phyloP scores from a whole-genome alignment of 2,329 filamentous ascomycete genomes.

The Bertia moriformis region DNA sequence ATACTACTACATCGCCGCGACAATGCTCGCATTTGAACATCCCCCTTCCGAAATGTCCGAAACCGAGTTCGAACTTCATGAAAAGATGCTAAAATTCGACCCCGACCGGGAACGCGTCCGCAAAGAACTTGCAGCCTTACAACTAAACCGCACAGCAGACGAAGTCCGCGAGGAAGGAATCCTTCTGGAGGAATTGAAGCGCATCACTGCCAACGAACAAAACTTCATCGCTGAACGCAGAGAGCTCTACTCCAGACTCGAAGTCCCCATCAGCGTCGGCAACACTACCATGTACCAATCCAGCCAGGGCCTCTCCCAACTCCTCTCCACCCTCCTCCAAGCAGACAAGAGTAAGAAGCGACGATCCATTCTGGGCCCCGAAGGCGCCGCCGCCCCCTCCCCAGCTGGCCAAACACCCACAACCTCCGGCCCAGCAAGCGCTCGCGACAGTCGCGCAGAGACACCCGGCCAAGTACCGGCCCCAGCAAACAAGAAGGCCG shows the following conservation, averaged over 20 bases:
- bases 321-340: constrained; percentile 39
- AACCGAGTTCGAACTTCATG: constrained; percentile 43
- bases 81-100: constrained; percentile 49
- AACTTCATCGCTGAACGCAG: constrained; percentile 46
- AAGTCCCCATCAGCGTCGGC: constrained; percentile 36
- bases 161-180: constrained; percentile 55
- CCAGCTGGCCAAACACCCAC: constrained; percentile 16
- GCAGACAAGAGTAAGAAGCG: constrained; percentile 52
- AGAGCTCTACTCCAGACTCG: constrained; percentile 45
- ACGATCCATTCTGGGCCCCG: constrained; percentile 19
- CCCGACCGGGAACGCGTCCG: constrained; percentile 42
- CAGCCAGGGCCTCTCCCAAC: constrained; percentile 40
- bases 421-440: constrained; percentile 3
- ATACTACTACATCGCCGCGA: constrained; percentile 47
- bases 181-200: constrained; percentile 49
- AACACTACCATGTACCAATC: constrained; percentile 41
- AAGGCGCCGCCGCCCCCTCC: constrained; percentile 6
- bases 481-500: background rate
- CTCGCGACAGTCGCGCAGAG: constrained; percentile 7
- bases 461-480: constrained; percentile 3
- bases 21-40: constrained; percentile 34
- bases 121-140: constrained; percentile 45
- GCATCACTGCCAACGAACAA: constrained; percentile 51
- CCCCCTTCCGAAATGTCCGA: constrained; percentile 46
- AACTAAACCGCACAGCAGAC: constrained; percentile 44